Base-by-base conservation (phyloP, 129 eudicot genomes). In the Glebionis coronaria region DNA sequence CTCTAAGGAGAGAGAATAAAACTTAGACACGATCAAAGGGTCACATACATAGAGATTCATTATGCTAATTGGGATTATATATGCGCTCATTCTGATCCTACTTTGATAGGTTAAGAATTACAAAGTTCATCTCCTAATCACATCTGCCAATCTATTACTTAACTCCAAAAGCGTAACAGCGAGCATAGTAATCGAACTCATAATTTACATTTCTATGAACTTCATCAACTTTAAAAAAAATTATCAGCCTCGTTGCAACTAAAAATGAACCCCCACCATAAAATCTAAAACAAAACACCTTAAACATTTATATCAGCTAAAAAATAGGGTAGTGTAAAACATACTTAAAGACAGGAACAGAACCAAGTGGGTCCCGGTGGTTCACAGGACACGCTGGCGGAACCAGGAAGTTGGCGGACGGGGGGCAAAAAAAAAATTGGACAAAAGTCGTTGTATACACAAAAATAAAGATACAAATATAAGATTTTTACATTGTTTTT, bases 121-220 rank as follows among this genome's bases (percentile, higher is more conserved):
- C 38, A 4, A 29, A 29, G 5, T 29, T 29, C 38, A 29, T 29
- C 38, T 29, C 38, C 38, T 35, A 55, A 11, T 2, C 35, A 6
- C 40, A 19, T 67, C 44, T 56, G 44, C 74, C 31, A 69, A 56
- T 10, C 74, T 21, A 69, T 40, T 69, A 55, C 73, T 21, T 42
- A 55, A 15, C 21, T 16, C 42, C 74, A 56, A 42, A 54, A 49
- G 57, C n/a, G 15, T 38, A 68, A 55, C 65, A 56, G 42, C 14
- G 18, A 56, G 42, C 14, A 27, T 9, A 14, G 16, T 28, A 58
- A 46, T 44, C 12, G 35, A 28, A 58, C 25, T 42, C 25, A 23
- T 23, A 23, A 25, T 23, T 70, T 28, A 46, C 38, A 59, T 59
- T 49, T 59, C 20, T 3, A 58, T 45, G 18, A 47, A 47, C 50